A percentile compares a stretch with the other conserved stretches of the same genome.
Evolutionary conservation across 495 filamentous ascomycete species (phyloP).

Genomic region (Talaromyces liani): DNA sequence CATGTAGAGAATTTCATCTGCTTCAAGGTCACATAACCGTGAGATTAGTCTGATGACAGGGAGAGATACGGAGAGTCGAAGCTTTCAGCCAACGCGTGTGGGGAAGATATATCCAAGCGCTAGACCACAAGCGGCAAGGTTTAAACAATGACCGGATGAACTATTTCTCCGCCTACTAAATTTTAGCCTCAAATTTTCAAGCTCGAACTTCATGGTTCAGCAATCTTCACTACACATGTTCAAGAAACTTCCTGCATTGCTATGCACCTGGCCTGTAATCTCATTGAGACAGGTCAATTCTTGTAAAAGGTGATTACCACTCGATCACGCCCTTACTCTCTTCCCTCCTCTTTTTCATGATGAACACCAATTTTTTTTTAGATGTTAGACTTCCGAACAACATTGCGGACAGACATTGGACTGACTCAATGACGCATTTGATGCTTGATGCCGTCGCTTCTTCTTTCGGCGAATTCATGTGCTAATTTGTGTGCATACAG

Average conservation of each 20-base stretch:
- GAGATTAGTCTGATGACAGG: no score
- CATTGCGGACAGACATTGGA: conserved; percentile 1
- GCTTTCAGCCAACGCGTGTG: not conserved
- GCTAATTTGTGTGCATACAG: not conserved
- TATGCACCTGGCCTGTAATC: no score
- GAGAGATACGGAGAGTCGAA: no score
- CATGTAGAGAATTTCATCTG: no score
- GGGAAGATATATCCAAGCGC: not conserved
- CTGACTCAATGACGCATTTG: not conserved
- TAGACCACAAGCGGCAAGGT: not conserved
- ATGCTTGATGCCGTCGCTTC: conserved; percentile 4
- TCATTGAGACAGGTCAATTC: no score
- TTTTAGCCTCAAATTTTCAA: not conserved
- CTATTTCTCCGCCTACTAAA: not conserved
- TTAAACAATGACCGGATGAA: not conserved
- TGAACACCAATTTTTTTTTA: conserved; percentile 6
- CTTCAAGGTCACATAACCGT: no score
- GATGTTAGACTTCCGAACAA: conserved; percentile 7
- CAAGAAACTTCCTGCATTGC: no score
- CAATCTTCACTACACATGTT: not conserved
- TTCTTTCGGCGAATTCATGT: not conserved
- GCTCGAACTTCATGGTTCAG: no score
- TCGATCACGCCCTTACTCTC: not conserved
- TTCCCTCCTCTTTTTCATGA: not conserved
- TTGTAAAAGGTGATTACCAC: not conserved